phyloP scores from a whole-genome alignment of 1,139 yeast genomes.

The Hanseniaspora gamundiae region DNA sequence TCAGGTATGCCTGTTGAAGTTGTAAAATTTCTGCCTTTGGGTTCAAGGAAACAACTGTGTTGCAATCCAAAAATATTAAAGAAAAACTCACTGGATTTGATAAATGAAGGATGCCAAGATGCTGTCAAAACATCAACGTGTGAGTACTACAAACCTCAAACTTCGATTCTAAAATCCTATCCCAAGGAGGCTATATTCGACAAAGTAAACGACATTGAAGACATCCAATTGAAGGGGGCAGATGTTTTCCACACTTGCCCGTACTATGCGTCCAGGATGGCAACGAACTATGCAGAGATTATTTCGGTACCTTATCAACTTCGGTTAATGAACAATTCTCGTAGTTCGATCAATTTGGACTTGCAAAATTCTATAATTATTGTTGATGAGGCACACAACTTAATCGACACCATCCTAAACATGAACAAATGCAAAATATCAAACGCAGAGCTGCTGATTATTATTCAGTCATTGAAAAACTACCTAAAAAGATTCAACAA shows the following conservation, averaged over 20 bases:
- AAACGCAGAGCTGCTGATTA: constrained; percentile 33
- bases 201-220: constrained; percentile 72
- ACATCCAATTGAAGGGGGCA: constrained; percentile 50
- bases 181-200: constrained; percentile 31
- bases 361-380: constrained; percentile 57
- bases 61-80: constrained; percentile 51
- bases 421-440: constrained; percentile 55
- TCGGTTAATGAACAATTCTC: constrained; percentile 50
- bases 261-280: constrained; percentile 57
- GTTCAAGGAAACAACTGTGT: constrained; percentile 80
- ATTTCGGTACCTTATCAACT: constrained; percentile 81
- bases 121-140: constrained; percentile 48
- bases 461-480: constrained; percentile 31
- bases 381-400: constrained; percentile 89
- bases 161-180: not conserved
- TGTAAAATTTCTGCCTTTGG: constrained; percentile 53
- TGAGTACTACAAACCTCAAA: constrained; percentile 30
- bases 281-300: constrained; percentile 49
- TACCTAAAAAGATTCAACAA: constrained; percentile 51
- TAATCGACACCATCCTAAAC: constrained; percentile 63
- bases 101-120: constrained; percentile 78
- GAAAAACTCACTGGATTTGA: constrained; percentile 36
- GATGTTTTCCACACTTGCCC: constrained; percentile 54
- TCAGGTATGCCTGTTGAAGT: constrained; percentile 29
- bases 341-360: constrained; percentile 48